Conservation (phyloP, 768 basidiomycete species). For the Suillus discolor region DNA sequence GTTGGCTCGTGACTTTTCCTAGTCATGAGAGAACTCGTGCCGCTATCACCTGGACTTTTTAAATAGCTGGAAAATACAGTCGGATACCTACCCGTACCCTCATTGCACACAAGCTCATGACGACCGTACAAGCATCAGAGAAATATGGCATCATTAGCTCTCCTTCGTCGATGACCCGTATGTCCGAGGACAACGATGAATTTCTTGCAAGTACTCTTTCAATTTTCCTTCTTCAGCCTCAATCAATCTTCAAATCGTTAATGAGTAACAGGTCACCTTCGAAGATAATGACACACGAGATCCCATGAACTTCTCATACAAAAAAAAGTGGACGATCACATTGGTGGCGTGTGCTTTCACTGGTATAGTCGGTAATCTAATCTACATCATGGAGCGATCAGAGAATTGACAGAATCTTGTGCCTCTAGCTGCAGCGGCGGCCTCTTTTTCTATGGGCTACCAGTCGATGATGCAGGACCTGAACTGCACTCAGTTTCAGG, state of each 20-base stretch:
- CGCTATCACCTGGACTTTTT: background rate
- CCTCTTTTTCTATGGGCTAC: constrained; percentile 54
- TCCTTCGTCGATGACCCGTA: background rate
- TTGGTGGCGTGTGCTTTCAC: constrained; percentile 24
- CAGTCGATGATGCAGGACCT: constrained; percentile 50
- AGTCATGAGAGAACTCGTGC: background rate
- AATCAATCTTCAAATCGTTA: background rate
- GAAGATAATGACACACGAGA: constrained; percentile 38
- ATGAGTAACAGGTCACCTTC: constrained; percentile 34
- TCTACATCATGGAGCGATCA: background rate
- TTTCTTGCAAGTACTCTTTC: constrained; percentile 4
- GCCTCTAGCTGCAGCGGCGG: constrained; percentile 43
- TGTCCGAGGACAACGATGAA: constrained; percentile 1
- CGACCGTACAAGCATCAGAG: background rate
- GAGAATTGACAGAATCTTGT: background rate
- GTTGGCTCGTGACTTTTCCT: background rate
- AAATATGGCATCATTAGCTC: background rate
- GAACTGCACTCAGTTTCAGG: constrained; percentile 44
- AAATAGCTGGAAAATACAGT: background rate
- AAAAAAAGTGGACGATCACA: constrained; percentile 39
- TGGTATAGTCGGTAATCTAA: constrained; percentile 17
- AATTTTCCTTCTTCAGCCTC: background rate
- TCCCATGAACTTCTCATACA: constrained; percentile 35
- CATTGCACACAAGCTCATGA: background rate
- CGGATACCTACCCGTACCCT: too few relatives aligned